Conservation (phyloP, 495 filamentous ascomycete genomes). For the Xylona heveae region DNA sequence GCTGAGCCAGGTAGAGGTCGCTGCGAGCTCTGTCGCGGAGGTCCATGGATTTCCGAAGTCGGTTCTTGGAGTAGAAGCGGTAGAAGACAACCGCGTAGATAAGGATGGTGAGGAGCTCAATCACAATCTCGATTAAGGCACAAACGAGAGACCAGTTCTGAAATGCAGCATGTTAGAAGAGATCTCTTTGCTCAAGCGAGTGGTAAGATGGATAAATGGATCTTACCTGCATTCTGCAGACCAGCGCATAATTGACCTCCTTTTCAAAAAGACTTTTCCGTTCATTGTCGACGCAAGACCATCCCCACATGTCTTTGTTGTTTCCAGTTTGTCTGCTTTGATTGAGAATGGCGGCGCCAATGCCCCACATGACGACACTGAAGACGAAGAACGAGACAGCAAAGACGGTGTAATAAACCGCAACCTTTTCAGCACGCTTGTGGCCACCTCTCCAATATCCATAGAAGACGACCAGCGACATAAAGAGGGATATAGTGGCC, state of each 20-base stretch:
- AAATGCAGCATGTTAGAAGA: slow-evolving; percentile 8
- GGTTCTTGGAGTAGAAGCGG: slow-evolving; percentile 86
- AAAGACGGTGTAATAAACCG: slow-evolving; percentile 84
- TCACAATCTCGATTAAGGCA: slow-evolving; percentile 87
- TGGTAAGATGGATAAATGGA: not conserved
- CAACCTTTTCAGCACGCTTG: slow-evolving; percentile 69
- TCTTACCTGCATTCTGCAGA: slow-evolving; percentile 81
- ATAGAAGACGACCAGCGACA: slow-evolving; percentile 64
- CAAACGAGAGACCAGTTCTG: slow-evolving; percentile 93
- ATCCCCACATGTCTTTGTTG: slow-evolving; percentile 87
- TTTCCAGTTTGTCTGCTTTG: slow-evolving; percentile 45
- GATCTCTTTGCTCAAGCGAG: not conserved
- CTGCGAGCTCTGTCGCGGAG: slow-evolving; percentile 79
- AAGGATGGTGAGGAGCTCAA: slow-evolving; percentile 73
- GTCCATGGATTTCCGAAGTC: slow-evolving; percentile 90
- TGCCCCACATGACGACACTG: slow-evolving; percentile 80
- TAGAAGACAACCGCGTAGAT: slow-evolving; percentile 93
- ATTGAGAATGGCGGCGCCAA: slow-evolving; percentile 69
- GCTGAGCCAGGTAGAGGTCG: slow-evolving; percentile 88
- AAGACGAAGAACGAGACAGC: slow-evolving; percentile 86
- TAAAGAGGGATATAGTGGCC: slow-evolving; percentile 54
- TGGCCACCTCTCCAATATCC: slow-evolving; percentile 83
- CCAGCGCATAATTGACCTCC: slow-evolving; percentile 70
- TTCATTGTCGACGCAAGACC: slow-evolving; percentile 79
- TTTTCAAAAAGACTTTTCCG: slow-evolving; percentile 51